A percentile compares a stretch with the other conserved stretches of the same genome.
These are phyloP conservation scores for Acrocalymma vagum DNA, from an alignment of 2,329 filamentous ascomycete species.

Conservation along the genomic window DNA sequence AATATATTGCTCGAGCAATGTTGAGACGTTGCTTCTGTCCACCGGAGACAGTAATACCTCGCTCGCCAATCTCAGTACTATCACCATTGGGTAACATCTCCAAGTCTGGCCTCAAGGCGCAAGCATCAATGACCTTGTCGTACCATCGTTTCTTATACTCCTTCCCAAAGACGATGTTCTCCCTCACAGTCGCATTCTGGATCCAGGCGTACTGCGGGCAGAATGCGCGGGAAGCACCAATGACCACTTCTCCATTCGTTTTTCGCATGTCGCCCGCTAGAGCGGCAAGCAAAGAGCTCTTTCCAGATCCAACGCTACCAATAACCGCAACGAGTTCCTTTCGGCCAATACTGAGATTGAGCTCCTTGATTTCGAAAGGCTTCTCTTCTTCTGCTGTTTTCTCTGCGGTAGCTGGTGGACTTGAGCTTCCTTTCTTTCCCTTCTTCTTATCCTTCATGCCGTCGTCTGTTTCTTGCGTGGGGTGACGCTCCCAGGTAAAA, in stretches of 20 bases:
- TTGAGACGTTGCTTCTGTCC: constrained; percentile 96
- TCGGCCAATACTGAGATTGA: constrained; percentile 73
- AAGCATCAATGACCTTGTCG: constrained; percentile 82
- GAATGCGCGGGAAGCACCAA: constrained; percentile 84
- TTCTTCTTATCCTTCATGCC: constrained; percentile 61
- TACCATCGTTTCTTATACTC: constrained; percentile 78
- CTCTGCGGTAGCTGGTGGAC: constrained; percentile 53
- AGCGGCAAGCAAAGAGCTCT: constrained; percentile 87
- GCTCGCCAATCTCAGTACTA: constrained; percentile 90
- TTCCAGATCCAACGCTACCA: constrained; percentile 87
- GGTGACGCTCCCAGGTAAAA: constrained; percentile 85
- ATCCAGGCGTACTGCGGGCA: constrained; percentile 99
- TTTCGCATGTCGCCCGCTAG: constrained; percentile 94
- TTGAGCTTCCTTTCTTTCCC: constrained; percentile 49
- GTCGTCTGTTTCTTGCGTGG: constrained; percentile 59
- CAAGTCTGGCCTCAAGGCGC: constrained; percentile 83
- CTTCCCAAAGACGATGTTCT: constrained; percentile 94
- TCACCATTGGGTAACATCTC: constrained; percentile 94
- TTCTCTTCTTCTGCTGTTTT: constrained; percentile 57
- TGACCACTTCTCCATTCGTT: constrained; percentile 74
- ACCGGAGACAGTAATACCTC: constrained; percentile 93
- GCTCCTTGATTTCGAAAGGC: constrained; percentile 75
- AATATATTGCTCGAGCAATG: constrained; percentile 81
- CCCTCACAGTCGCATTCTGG: constrained; percentile 84
- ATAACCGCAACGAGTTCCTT: constrained; percentile 87